These are phyloP conservation scores for Colletotrichum gloeosporioides DNA, from an alignment of 2,329 filamentous ascomycete species.

Conservation along the genomic window DNA sequence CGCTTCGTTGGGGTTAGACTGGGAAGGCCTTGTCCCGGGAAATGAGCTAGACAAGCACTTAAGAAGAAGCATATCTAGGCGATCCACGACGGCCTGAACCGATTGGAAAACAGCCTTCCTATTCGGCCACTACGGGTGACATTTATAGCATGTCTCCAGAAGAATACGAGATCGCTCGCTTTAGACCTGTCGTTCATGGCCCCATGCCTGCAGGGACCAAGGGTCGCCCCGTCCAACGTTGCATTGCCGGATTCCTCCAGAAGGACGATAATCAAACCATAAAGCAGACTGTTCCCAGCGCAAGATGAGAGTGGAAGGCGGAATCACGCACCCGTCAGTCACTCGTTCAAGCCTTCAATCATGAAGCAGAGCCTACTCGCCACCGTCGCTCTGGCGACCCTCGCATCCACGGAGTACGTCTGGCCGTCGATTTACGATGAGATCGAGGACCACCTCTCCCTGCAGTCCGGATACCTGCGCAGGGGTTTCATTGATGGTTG, in stretches of 20 bases:
- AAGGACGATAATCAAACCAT: not conserved
- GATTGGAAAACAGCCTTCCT: not conserved
- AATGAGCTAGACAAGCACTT: constrained; percentile 3
- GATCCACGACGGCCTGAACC: not conserved
- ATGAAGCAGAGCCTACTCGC: constrained; percentile 12
- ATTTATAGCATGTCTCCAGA: not conserved
- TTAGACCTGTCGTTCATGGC: not conserved
- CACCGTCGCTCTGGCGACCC: not conserved
- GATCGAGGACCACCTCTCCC: constrained; percentile 19
- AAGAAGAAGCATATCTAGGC: constrained; percentile 5
- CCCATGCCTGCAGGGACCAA: constrained; percentile 1
- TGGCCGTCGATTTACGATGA: constrained; percentile 21
- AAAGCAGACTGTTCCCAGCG: not conserved
- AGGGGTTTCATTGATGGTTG: constrained; percentile 18
- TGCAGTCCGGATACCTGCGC: constrained; percentile 16
- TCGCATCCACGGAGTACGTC: constrained; percentile 4
- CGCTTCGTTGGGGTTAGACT: not conserved
- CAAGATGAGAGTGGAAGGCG: not conserved
- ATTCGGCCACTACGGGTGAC: not conserved
- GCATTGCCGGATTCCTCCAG: not conserved
- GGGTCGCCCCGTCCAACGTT: constrained; percentile 8
- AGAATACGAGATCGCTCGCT: constrained; percentile 5
- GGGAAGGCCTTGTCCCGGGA: constrained; percentile 8
- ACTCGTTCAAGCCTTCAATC: not conserved
- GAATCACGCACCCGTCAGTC: not conserved